These are phyloP conservation scores for Rhynchosporium agropyri DNA, from an alignment of 2,329 filamentous ascomycete species.

Conservation along the genomic window DNA sequence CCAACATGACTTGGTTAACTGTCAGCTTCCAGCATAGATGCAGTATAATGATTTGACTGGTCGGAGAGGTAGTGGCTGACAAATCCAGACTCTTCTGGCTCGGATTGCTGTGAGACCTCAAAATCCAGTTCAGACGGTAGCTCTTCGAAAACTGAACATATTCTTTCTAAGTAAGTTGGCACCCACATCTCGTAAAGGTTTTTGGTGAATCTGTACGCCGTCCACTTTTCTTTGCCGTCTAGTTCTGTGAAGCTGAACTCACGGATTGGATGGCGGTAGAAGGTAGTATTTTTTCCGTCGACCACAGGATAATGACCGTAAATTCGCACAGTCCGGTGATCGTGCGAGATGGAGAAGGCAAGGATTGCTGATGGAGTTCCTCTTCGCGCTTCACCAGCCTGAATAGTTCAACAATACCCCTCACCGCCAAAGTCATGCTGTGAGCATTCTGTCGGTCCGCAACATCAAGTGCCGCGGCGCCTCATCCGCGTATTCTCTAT, in stretches of 20 bases:
- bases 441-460: no score
- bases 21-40: not conserved
- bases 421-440: not conserved
- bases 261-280: constrained; percentile 41
- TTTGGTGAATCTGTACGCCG: constrained; percentile 35
- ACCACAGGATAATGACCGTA: constrained; percentile 42
- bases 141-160: constrained; percentile 38
- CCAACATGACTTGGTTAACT: not conserved
- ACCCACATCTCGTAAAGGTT: constrained; percentile 42
- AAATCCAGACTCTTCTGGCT: constrained; percentile 28
- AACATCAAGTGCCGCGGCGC: no score
- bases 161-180: constrained; percentile 41
- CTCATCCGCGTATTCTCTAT: no score
- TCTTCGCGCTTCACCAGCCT: constrained; percentile 25
- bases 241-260: constrained; percentile 37
- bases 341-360: constrained; percentile 44
- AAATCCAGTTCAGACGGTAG: constrained; percentile 37
- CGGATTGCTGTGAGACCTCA: constrained; percentile 28
- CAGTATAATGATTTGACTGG: not conserved
- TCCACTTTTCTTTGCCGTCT: constrained; percentile 41
- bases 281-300: constrained; percentile 32
- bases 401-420: constrained; percentile 33
- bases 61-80: constrained; percentile 25
- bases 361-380: constrained; percentile 44
- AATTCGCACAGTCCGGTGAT: constrained; percentile 37